Conservation (phyloP, 495 filamentous ascomycete species). For the Xylaria curta region DNA sequence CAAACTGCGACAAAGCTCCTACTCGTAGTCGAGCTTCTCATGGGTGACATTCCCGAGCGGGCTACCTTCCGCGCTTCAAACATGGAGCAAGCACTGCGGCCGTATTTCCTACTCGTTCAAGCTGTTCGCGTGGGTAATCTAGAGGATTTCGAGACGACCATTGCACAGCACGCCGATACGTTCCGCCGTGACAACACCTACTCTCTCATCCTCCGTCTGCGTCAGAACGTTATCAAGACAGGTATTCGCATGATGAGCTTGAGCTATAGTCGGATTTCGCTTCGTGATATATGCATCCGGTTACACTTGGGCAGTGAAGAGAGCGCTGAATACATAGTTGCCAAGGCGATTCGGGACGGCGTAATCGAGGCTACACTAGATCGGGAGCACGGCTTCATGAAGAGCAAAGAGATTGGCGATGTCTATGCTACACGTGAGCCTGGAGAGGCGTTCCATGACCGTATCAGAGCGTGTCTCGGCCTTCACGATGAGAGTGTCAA, state of each 20-base stretch:
- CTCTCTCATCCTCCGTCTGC: constrained; percentile 88
- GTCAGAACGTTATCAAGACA: constrained; percentile 99
- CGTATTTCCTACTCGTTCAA: constrained; percentile 91
- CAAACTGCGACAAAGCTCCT: constrained; percentile 93
- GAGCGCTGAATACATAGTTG: constrained; percentile 97
- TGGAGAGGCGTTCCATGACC: constrained; percentile 94
- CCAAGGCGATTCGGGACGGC: constrained; percentile 96
- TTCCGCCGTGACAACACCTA: constrained; percentile 96
- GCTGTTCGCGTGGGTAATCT: constrained; percentile 94
- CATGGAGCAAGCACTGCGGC: constrained; percentile 84
- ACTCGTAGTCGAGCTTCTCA: constrained; percentile 93
- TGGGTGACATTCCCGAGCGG: constrained; percentile 98
- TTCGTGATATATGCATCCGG: constrained; percentile 95
- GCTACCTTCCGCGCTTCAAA: constrained; percentile 86
- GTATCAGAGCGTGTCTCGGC: constrained; percentile 86
- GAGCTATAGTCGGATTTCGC: constrained; percentile 95
- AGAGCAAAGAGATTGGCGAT: constrained; percentile 94
- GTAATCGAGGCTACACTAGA: constrained; percentile 97
- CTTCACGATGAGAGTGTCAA: constrained; percentile 98
- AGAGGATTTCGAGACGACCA: constrained; percentile 85
- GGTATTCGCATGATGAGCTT: constrained; percentile 99
- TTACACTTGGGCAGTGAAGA: constrained; percentile 92
- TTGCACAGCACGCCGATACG: constrained; percentile 76
- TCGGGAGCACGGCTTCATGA: constrained; percentile 95
- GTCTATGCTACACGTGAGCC: constrained; percentile 96